Conservation (phyloP, 2,329 filamentous ascomycete genomes). For the Clarireedia paspali region DNA sequence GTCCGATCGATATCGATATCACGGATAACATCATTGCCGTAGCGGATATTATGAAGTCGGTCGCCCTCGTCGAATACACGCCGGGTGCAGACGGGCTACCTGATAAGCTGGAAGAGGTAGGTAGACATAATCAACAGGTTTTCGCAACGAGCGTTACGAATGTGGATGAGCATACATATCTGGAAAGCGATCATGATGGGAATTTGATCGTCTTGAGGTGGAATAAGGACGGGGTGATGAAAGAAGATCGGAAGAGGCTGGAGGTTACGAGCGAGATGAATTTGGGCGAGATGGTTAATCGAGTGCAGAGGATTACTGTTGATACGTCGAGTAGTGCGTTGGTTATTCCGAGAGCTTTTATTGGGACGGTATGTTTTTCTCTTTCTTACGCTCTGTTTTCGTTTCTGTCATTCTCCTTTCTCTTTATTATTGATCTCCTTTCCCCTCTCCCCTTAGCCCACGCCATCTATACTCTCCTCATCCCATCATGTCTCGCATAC, state of each 20-base stretch:
- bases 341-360: slow-evolving; percentile 74
- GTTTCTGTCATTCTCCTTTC: too few relatives aligned
- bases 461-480: background rate
- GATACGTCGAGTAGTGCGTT: slow-evolving; percentile 55
- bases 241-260: slow-evolving; percentile 63
- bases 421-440: background rate
- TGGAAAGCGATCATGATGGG: slow-evolving; percentile 80
- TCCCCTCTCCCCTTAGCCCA: background rate
- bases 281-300: slow-evolving; percentile 89
- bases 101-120: slow-evolving; percentile 62
- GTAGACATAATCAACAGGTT: slow-evolving; percentile 70
- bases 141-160: slow-evolving; percentile 77
- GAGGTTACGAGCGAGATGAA: slow-evolving; percentile 73
- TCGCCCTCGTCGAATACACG: slow-evolving; percentile 68
- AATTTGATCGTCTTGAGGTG: slow-evolving; percentile 76
- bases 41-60: slow-evolving; percentile 88
- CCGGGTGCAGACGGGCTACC: slow-evolving; percentile 47
- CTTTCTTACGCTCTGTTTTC: background rate
- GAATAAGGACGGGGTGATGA: slow-evolving; percentile 64
- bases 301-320: slow-evolving; percentile 68
- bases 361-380: slow-evolving; percentile 65
- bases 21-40: slow-evolving; percentile 71
- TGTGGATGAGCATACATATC: slow-evolving; percentile 65
- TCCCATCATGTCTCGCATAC: background rate
- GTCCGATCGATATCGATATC: slow-evolving; percentile 73